Evolutionary conservation across 2,329 filamentous ascomycete genomes (phyloP), one percentile per base, ranked within the genome.

Genomic region (Pseudogymnoascus sp.): DNA sequence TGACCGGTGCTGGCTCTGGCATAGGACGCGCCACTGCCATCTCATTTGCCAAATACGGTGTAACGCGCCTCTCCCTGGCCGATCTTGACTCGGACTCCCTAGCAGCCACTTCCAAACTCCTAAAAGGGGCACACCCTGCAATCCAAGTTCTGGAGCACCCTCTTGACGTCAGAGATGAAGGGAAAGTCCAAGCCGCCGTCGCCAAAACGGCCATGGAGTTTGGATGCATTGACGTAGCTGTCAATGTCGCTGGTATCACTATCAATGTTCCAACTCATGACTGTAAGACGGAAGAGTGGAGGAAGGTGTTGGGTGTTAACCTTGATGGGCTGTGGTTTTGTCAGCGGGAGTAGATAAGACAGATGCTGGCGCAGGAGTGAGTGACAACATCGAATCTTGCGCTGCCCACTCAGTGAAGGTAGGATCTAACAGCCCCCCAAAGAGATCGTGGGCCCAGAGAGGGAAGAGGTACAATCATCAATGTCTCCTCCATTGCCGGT

Each of bases 281-380:
- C 63, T 68, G 77, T 42, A 71, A 74, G 0, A 74, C 80, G 60
- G 74, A 75, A 1, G 80, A 82, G 50, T 86, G 82, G 77, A 70
- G 78, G 40, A 74, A 75, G 5, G 75, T 85, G 0, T 67, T 85
- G 2, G 76, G 79, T 63, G 73, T 85, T 53, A 82, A 87, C 65
- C 75, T 84, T 21, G 79, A 79, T 46, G 84, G 83, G 3, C 79
- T 86, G 0, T 85, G 82, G 78, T 73, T 83, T 23, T 85, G 83
- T 65, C 80, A 85, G 68, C 75, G 77, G 60, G 82, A 81, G 42
- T 75, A 86, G 70, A 72, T 85, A 15, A 69, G 70, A 2, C 73
- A 78, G 50, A 84, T 85, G 81, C 65, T 82, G 15, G 74, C 75
- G 46, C 82, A 85, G 68, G 77, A 82, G 72, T 77, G 68, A 64